These are phyloP conservation scores for Cenchrus fungigraminus DNA, from an alignment of 176 grass and related monocot species.

Conservation along the genomic window DNA sequence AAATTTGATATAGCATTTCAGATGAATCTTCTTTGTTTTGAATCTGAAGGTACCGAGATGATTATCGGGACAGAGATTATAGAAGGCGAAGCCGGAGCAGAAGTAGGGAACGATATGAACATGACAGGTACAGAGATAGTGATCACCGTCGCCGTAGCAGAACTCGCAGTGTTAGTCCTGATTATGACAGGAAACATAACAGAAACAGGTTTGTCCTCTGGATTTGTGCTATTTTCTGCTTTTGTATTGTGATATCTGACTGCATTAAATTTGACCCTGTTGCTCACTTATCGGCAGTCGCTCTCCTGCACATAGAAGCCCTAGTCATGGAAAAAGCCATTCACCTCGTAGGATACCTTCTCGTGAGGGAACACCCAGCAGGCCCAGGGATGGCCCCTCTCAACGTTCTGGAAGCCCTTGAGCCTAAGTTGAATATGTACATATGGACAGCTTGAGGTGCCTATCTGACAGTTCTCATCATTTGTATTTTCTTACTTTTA, in stretches of 20 bases:
- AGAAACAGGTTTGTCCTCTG: constrained; percentile 30
- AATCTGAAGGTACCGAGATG: constrained; percentile 45
- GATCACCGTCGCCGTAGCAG: constrained; percentile 32
- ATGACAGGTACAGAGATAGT: constrained; percentile 44
- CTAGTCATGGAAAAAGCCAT: constrained; percentile 54
- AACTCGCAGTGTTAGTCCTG: constrained; percentile 58
- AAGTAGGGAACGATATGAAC: constrained; percentile 47
- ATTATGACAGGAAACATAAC: constrained; percentile 55
- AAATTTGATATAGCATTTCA: constrained; percentile 1
- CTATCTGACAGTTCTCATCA: constrained; percentile 34
- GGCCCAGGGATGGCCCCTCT: constrained; percentile 7
- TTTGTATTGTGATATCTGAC: background rate
- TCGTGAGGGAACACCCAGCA: constrained; percentile 34
- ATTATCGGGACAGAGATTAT: constrained; percentile 56
- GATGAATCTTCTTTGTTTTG: background rate
- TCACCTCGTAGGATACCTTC: constrained; percentile 42
- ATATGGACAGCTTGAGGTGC: background rate
- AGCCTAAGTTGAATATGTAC: background rate
- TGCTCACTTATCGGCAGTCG: constrained; percentile 45
- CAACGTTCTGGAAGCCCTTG: constrained; percentile 33
- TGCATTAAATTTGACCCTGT: background rate
- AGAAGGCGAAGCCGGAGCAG: constrained; percentile 46
- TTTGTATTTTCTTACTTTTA: constrained; percentile 23
- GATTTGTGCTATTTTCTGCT: background rate
- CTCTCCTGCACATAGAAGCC: constrained; percentile 50